Conservation (phyloP, 371 early-diverging fungal species). For the Umbelopsis sp. region DNA sequence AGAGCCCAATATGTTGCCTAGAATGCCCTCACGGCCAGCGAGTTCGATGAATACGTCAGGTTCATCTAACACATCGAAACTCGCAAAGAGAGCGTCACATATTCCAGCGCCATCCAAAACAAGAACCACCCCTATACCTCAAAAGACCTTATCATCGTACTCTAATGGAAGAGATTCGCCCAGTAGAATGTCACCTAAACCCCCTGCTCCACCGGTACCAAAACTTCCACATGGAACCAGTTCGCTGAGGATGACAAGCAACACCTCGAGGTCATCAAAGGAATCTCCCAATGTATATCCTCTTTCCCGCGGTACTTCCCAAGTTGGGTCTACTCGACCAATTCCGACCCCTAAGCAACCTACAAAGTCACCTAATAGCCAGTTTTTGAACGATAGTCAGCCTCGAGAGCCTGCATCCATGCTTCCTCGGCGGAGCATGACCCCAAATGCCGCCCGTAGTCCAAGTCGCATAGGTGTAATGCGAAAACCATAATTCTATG, state of each 20-base stretch:
- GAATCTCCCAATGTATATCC: background rate
- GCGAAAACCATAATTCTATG: conserved; percentile 18
- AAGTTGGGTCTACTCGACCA: background rate
- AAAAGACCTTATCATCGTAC: conserved; percentile 31
- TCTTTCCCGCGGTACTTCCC: background rate
- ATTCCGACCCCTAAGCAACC: conserved; percentile 17
- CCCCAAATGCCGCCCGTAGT: conserved; percentile 20
- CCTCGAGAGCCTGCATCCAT: conserved; percentile 25
- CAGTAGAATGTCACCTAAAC: background rate
- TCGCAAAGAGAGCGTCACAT: conserved; percentile 50
- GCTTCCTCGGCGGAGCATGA: conserved; percentile 25
- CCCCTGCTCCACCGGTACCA: conserved; percentile 16
- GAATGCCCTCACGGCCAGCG: conserved; percentile 5
- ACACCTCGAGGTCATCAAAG: conserved; percentile 11
- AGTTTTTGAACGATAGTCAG: conserved; percentile 5
- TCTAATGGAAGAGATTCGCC: conserved; percentile 26
- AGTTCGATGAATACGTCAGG: conserved; percentile 19
- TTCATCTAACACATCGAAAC: conserved; percentile 26
- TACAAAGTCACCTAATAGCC: conserved; percentile 19
- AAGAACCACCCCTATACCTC: conserved; percentile 34
- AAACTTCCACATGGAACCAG: conserved; percentile 35
- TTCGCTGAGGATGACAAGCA: conserved; percentile 27
- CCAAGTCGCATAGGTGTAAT: conserved; percentile 32
- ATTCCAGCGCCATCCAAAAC: conserved; percentile 42
- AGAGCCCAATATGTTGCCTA: conserved; percentile 27